Base-by-base conservation (phyloP, 2,329 filamentous ascomycete genomes). In the Cladosporium velox region DNA sequence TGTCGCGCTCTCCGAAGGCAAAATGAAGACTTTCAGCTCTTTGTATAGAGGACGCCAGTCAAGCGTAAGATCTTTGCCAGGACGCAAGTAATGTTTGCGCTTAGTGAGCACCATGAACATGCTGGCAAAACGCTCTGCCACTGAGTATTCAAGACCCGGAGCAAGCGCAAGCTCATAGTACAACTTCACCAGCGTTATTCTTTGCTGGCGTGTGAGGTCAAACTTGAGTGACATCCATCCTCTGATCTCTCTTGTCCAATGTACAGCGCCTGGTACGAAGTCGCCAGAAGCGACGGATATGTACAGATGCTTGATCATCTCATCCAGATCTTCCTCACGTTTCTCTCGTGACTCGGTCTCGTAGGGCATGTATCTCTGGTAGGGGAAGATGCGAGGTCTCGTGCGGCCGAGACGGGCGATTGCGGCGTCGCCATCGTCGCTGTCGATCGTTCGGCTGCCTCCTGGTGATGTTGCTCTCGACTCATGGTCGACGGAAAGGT, bases 181-280 rank as follows among this genome's bases (percentile, higher is more conserved):
- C 44, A 99, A 85, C 80, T 90, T 91, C 34, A 95, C 91, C 34
- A 99, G 86, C 78, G 88, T 92, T 59, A 93, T 88, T 66, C 96
- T 87, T 71, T 93, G 88, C 76, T 90, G 89, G 73, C 91, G 88
- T 58, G 92, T 92, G 77, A 97, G 92, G 80, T 99, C 94, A 77
- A 99, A 99, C 84, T 99, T 99, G 79, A 99, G 88, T 64, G 90
- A 91, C 71, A 99, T 85, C 95, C 96, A 99, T 79, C 91, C 92
- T 76, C 93, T 88, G 58, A 99, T 89, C 85, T 99, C 95, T 71
- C 94, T 89, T 18, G 95, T 97, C 95, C 95, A 99, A 79, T 99
- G 94, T 68, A 97, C 85, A 32, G 94, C 95, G 38, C 95, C 95
- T 0, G 94, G 92, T 28, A 91, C 90, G 79, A 98, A 98, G 79